Conservation (phyloP, 73 alveolate genomes). For the Paramecium sonneborni region DNA sequence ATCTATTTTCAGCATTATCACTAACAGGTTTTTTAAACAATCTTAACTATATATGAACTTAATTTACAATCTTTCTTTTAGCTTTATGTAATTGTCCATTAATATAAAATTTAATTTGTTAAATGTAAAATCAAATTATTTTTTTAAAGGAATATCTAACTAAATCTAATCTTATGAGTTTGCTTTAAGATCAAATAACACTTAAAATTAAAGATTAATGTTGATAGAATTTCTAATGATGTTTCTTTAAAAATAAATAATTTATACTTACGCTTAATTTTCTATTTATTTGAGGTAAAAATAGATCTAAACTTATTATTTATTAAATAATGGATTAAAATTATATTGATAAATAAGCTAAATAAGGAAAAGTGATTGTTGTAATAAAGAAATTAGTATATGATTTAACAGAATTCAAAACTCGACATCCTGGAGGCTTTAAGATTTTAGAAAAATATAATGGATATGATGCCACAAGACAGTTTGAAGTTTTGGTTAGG, state of each 20-base stretch:
- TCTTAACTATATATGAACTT: not conserved
- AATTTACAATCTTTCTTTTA: not conserved
- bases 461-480: constrained; percentile 1
- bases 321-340: not conserved
- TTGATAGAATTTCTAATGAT: too few species aligned
- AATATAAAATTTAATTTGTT: not conserved
- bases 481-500: not conserved
- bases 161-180: too few species aligned
- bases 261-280: not conserved
- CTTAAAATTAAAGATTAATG: too few species aligned
- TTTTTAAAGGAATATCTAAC: too few species aligned
- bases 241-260: too few species aligned
- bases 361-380: not conserved
- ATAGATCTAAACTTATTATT: not conserved
- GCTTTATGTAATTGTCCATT: constrained; percentile 1
- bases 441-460: constrained; percentile 39
- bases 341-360: not conserved
- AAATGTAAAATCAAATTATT: not conserved
- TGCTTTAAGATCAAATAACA: too few species aligned
- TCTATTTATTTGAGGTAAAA: not conserved
- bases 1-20: constrained; percentile 49
- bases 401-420: constrained; percentile 28
- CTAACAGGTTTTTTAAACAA: constrained; percentile 16
- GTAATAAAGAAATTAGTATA: constrained; percentile 4
- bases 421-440: constrained; percentile 14